Evolutionary conservation across 164 flowering plant species (phyloP), one percentile per base, ranked within the genome.

Genomic region (Chimonanthus salicifolius): DNA sequence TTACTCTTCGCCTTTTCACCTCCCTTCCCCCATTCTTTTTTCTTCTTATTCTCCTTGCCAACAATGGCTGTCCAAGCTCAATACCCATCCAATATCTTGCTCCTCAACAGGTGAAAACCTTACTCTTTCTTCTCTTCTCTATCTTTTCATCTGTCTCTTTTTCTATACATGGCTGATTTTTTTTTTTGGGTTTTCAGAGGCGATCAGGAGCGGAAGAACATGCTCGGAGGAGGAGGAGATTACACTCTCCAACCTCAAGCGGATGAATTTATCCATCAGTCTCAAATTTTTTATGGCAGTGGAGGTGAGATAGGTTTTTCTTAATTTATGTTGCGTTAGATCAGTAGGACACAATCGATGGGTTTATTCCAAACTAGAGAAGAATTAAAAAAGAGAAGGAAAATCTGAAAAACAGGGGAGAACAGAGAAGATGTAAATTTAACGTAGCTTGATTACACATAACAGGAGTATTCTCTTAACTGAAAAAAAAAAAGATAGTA

Each of bases 41-140:
- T 67, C 73, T 4, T 45, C 49, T 75, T 74, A 6, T 21, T 67
- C 51, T 45, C 58, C 46, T 47, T 60, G 6, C 58, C 47, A 44
- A 33, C 9, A 58, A 89, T 92, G 94, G 97, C 94, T 7, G 92
- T 92, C 78, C 92, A 88, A 81, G 91, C 97, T 76, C 97, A 92
- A 78, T 88, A 89, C 87, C 90, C 93, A 49, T 86, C 94, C 2
- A 92, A 92, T 69, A 77, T 84, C 69, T 85, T 89, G 69, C 84
- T 90, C 51, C 71, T 85, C 11, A 92, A 89, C 88, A 90, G 94
- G 97, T 92, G 33, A 33, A 33, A 33, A 33, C 33, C 33, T 0
- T 72, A 70, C 6, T 49, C 21, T 49, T n/a, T 60, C 33, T 69
- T 16, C 50, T 20, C 43, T 15, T 50, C 46, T 50, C 6, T 50